A percentile compares a stretch with the other conserved stretches of the same genome.
Evolutionary conservation across 371 early-diverging fungal species (phyloP).

Genomic region (Cokeromyces recurvatus): DNA sequence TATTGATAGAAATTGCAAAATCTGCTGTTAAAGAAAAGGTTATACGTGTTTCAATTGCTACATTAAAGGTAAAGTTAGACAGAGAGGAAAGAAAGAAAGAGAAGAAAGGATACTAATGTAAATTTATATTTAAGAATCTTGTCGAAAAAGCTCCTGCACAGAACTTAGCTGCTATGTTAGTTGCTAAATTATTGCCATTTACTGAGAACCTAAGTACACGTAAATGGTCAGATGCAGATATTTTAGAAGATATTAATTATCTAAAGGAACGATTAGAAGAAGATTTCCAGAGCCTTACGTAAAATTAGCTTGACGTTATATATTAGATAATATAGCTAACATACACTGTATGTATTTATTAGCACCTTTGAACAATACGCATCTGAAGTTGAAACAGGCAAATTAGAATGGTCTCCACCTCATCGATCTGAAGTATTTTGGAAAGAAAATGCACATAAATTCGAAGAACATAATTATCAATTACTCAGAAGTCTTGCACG

Average conservation of each 20-base stretch:
- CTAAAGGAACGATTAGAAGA: constrained; percentile 71
- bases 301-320: constrained; percentile 2
- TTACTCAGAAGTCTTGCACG: constrained; percentile 55
- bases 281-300: constrained; percentile 72
- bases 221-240: constrained; percentile 90
- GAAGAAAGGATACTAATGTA: neutral
- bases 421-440: constrained; percentile 92
- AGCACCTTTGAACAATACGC: constrained; percentile 94
- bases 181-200: constrained; percentile 75
- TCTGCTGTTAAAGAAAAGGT: constrained; percentile 95
- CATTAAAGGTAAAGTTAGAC: constrained; percentile 55
- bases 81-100: neutral
- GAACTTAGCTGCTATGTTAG: constrained; percentile 85
- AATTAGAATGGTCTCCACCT: constrained; percentile 91
- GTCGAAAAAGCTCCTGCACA: constrained; percentile 73
- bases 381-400: constrained; percentile 82
- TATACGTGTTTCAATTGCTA: constrained; percentile 80
- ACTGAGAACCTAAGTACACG: constrained; percentile 76
- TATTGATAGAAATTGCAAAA: constrained; percentile 84
- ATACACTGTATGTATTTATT: too few relatives aligned
- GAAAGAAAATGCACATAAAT: constrained; percentile 77
- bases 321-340: too few relatives aligned
- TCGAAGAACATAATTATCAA: constrained; percentile 59
- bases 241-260: constrained; percentile 74
- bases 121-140: constrained; percentile 63